phyloP scores from a whole-genome alignment of 2,329 filamentous ascomycete species.

The Exophiala xenobiotica region DNA sequence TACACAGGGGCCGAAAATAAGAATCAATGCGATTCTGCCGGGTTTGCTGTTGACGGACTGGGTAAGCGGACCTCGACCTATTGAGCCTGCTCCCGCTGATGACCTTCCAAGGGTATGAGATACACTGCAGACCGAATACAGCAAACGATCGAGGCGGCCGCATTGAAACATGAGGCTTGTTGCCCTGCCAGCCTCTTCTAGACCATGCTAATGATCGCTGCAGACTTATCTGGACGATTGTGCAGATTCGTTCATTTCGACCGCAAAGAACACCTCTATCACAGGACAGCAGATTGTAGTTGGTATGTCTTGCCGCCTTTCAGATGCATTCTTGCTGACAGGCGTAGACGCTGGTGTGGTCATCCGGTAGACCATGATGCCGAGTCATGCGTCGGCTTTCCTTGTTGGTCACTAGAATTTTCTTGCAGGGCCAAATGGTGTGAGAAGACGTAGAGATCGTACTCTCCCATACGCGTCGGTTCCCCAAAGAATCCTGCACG shows the following conservation, averaged over 20 bases:
- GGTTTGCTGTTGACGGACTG: conserved; percentile 68
- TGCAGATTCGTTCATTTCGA: conserved; percentile 41
- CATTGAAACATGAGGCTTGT: conserved; percentile 58
- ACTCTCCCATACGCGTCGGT: conserved; percentile 8
- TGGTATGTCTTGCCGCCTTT: conserved; percentile 35
- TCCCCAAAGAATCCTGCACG: conserved; percentile 18
- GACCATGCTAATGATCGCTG: conserved; percentile 13
- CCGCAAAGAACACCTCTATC: conserved; percentile 48
- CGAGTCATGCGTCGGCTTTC: background rate
- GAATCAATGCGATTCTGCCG: conserved; percentile 65
- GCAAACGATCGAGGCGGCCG: conserved; percentile 54
- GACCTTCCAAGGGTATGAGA: conserved; percentile 47
- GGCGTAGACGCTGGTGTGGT: conserved; percentile 24
- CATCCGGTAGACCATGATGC: conserved; percentile 9
- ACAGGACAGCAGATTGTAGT: conserved; percentile 47
- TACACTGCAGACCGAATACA: conserved; percentile 61
- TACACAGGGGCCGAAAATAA: conserved; percentile 61
- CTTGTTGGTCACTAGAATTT: background rate
- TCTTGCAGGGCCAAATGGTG: conserved; percentile 12
- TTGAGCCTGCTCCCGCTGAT: background rate
- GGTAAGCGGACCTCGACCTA: conserved; percentile 32
- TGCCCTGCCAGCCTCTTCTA: background rate
- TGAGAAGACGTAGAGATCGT: conserved; percentile 19
- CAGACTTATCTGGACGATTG: conserved; percentile 45
- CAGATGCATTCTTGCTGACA: conserved; percentile 11